These are phyloP conservation scores for Sinapis alba DNA, from an alignment of 441 rosid species.

Conservation along the genomic window DNA sequence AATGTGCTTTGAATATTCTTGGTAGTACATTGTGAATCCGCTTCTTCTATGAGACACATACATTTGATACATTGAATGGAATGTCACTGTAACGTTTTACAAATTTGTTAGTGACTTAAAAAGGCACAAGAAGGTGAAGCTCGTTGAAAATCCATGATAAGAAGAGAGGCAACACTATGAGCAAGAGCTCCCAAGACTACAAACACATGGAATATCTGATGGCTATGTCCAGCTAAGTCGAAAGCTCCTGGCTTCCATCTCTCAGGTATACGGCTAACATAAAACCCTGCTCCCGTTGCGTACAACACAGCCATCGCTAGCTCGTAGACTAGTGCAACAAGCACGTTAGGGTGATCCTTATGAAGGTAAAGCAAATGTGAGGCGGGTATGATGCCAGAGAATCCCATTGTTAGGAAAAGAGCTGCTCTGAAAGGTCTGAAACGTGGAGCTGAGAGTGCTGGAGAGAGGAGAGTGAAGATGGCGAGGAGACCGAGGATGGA, in stretches of 20 bases:
- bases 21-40: conserved; percentile 18
- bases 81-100: not conserved
- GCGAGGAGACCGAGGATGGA: conserved; percentile 62
- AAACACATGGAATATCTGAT: conserved; percentile 89
- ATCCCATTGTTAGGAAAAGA: conserved; percentile 81
- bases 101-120: conserved; percentile 2
- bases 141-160: conserved; percentile 73
- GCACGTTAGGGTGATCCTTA: conserved; percentile 63
- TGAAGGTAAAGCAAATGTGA: conserved; percentile 69
- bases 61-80: conserved; percentile 31
- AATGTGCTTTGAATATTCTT: conserved; percentile 2
- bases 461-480: conserved; percentile 79
- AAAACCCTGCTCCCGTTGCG: conserved; percentile 67
- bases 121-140: conserved; percentile 57
- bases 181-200: conserved; percentile 89
- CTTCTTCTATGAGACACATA: conserved; percentile 19
- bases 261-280: conserved; percentile 76
- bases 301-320: conserved; percentile 77
- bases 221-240: conserved; percentile 90
- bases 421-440: conserved; percentile 76
- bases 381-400: conserved; percentile 82
- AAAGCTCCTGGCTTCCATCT: conserved; percentile 94
- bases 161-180: conserved; percentile 74
- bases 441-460: conserved; percentile 60
- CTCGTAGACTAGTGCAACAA: conserved; percentile 62